phyloP scores from a whole-genome alignment of 768 basidiomycete species.

The Lentinula guzmanii region DNA sequence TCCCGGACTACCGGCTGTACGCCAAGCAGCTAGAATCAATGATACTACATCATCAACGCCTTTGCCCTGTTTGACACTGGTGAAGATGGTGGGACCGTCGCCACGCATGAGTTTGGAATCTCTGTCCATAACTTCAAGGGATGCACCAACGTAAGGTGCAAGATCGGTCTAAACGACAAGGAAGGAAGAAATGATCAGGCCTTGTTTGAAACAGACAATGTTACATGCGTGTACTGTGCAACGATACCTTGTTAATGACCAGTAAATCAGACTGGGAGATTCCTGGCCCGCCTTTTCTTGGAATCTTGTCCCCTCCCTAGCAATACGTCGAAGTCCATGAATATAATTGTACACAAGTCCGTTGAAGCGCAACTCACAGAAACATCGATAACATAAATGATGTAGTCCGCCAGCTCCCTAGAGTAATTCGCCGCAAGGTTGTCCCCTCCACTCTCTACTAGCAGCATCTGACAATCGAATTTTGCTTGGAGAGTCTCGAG shows the following conservation, averaged over 20 bases:
- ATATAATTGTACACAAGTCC: background rate
- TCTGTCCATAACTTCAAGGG: slow-evolving; percentile 89
- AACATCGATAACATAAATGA: slow-evolving; percentile 90
- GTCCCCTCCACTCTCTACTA: slow-evolving; percentile 96
- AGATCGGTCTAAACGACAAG: slow-evolving; percentile 69
- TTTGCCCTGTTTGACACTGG: slow-evolving; percentile 70
- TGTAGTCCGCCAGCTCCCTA: slow-evolving; percentile 94
- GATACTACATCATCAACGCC: slow-evolving; percentile 80
- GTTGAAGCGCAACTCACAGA: slow-evolving; percentile 39
- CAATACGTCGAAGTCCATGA: slow-evolving; percentile 2
- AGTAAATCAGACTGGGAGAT: slow-evolving; percentile 95
- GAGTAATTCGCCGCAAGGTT: slow-evolving; percentile 98
- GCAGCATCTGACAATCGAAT: slow-evolving; percentile 83
- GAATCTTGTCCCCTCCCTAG: slow-evolving; percentile 97
- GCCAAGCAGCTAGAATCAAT: slow-evolving; percentile 87
- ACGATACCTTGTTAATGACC: slow-evolving; percentile 84
- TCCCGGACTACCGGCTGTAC: slow-evolving; percentile 70
- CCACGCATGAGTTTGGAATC: slow-evolving; percentile 94
- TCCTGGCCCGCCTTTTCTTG: slow-evolving; percentile 95
- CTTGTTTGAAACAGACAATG: too few species aligned
- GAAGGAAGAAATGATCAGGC: background rate
- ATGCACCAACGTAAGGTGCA: slow-evolving; percentile 88
- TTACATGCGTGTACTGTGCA: background rate
- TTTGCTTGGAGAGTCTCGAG: slow-evolving; percentile 91
- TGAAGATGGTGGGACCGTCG: slow-evolving; percentile 88